Evolutionary conservation across 352 stramenopile species (phyloP).

Genomic region (Phytophthora rubi): DNA sequence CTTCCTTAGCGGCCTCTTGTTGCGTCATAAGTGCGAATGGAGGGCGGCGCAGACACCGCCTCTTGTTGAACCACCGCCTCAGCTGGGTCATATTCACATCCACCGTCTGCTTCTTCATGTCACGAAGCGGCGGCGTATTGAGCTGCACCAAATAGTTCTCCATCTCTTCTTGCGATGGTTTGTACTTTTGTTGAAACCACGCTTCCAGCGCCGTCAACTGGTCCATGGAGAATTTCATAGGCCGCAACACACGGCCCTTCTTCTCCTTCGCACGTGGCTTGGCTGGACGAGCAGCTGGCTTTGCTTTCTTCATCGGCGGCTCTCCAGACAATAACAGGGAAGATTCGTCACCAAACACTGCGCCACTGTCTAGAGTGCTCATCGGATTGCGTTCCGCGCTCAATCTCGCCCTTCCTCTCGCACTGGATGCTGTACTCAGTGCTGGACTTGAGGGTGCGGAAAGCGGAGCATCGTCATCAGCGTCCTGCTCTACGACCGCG

Average conservation of each 20-base stretch:
- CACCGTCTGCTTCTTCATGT: conserved; percentile 72
- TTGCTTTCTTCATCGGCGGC: conserved; percentile 41
- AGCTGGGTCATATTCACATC: conserved; percentile 90
- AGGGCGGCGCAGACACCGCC: conserved; percentile 79
- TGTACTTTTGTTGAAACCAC: conserved; percentile 91
- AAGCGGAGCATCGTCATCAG: conserved; percentile 49
- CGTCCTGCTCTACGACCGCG: conserved; percentile 47
- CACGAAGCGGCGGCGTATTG: conserved; percentile 73
- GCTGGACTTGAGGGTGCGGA: conserved; percentile 32
- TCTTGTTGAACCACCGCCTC: conserved; percentile 88
- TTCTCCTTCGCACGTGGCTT: conserved; percentile 64
- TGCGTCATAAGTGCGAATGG: conserved; percentile 87
- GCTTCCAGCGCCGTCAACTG: conserved; percentile 79
- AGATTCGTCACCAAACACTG: conserved; percentile 28
- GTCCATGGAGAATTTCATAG: conserved; percentile 90
- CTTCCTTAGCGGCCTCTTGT: conserved; percentile 69
- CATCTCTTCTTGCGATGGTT: conserved; percentile 82
- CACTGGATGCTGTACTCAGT: conserved; percentile 41
- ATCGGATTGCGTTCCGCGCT: conserved; percentile 22
- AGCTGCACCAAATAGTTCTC: conserved; percentile 73
- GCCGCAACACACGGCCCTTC: conserved; percentile 70
- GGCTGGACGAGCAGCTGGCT: conserved; percentile 25
- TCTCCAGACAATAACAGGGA: conserved; percentile 34
- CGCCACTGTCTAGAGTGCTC: conserved; percentile 25
- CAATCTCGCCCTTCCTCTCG: conserved; percentile 26